phyloP scores from a whole-genome alignment of 73 alveolate genomes.

The Stentor coeruleus region DNA sequence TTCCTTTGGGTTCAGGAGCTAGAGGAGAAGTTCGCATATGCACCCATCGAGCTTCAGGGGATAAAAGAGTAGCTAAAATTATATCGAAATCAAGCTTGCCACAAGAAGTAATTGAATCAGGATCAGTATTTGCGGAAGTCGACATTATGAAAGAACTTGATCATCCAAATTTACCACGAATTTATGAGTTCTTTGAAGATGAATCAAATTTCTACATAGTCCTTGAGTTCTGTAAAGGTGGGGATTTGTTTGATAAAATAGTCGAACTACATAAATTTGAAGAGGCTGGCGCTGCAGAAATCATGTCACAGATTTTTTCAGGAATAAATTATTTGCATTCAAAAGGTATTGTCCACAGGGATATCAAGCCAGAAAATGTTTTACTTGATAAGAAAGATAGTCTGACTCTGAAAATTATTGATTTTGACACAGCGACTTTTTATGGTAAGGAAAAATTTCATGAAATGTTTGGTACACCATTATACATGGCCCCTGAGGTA shows the following conservation, averaged over 20 bases:
- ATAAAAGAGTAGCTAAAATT: neutral
- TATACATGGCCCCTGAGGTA: neutral
- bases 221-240: conserved; percentile 56
- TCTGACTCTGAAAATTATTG: conserved; percentile 58
- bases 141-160: conserved; percentile 43
- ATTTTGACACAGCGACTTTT: conserved; percentile 43
- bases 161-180: conserved; percentile 44
- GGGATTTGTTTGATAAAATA: conserved; percentile 27
- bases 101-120: neutral
- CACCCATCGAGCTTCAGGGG: neutral
- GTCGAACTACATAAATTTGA: neutral
- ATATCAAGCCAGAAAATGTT: conserved; percentile 25
- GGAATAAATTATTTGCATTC: conserved; percentile 9
- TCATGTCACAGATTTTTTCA: neutral
- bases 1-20: conserved; percentile 7
- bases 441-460: neutral
- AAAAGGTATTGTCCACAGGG: conserved; percentile 21
- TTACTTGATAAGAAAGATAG: neutral
- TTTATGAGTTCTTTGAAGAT: conserved; percentile 48
- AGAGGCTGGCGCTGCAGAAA: conserved; percentile 10
- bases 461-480: neutral
- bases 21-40: neutral
- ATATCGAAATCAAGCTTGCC: neutral
- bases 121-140: conserved; percentile 34
- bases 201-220: conserved; percentile 41